Evolutionary conservation across 1,284 basidiomycete genomes (phyloP), one percentile per base, ranked within the genome.

Genomic region (Fistulina hepatica): DNA sequence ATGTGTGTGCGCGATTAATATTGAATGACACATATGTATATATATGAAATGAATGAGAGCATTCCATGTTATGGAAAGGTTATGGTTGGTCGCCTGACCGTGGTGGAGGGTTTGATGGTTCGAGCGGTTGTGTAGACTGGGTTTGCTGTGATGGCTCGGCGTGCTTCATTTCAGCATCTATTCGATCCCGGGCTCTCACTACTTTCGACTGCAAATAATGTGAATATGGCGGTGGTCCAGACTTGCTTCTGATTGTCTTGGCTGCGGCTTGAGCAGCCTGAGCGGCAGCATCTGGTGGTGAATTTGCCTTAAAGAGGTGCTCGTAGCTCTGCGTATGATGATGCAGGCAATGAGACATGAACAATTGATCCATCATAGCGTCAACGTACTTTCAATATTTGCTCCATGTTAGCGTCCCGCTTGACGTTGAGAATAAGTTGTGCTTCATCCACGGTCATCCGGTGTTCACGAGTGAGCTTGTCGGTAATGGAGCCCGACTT

Each of bases 171-270:
- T 95, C 91, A 1, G 90, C 90, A 52, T 93, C 84, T 65, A 98
- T 81, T 59, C 95, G 78, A 63, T 97, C 92, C 42, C 82, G 75
- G 15, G 95, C 94, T 34, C 94, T 77, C 33, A 92, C 80, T 15
- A 99, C 86, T 65, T 99, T 99, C 41, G 89, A 93, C 58, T 97
- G 93, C 19, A 98, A 69, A 63, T 98, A 98, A 59, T 91, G 86
- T 23, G 85, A 89, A 57, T 89, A 56, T n/a, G 71, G 68, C 20
- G 61, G 55, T n/a, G 59, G 48, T 10, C 59, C 51, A 17, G 55
- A 56, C 51, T 63, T 67, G 12, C 63, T 55, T 12, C 63, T 48
- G 32, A 63, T 46, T 6, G 70, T 61, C 49, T 74, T 66, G n/a
- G n/a, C 28, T 31, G 28, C 11, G 28, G 28, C 28, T 31, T n/a